Conservation (phyloP, 441 rosid genomes). For the Corymbia calophylla region DNA sequence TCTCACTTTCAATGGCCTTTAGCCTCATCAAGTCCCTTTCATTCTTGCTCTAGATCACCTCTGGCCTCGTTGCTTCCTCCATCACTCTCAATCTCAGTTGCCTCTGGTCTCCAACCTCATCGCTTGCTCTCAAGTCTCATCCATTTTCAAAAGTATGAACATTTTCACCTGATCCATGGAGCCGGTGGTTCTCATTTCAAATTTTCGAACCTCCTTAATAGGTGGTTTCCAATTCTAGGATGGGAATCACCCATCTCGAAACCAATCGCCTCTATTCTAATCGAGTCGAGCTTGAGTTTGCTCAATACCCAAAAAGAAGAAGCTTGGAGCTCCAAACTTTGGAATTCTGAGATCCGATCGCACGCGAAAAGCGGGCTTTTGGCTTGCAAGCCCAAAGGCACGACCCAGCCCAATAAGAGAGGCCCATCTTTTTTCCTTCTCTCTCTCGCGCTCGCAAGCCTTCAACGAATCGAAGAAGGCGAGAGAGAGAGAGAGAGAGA, state of each 20-base stretch:
- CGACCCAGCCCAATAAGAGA: background rate
- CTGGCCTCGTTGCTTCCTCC: background rate
- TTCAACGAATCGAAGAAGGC: background rate
- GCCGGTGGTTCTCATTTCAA: background rate
- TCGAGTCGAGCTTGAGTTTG: background rate
- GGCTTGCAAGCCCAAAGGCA: background rate
- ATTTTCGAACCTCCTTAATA: no score
- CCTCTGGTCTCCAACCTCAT: accelerated
- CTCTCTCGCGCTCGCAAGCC: background rate
- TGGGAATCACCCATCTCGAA: no score
- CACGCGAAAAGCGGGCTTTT: background rate
- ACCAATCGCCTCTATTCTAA: background rate
- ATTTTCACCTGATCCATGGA: background rate
- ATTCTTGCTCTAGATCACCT: background rate
- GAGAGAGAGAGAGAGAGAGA: background rate
- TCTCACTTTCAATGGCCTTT: background rate
- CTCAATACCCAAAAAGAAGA: background rate
- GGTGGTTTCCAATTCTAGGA: no score
- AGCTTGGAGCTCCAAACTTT: background rate
- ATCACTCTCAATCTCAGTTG: background rate
- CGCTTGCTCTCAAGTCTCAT: background rate
- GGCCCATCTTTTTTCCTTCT: background rate
- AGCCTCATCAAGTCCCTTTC: background rate
- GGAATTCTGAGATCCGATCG: background rate
- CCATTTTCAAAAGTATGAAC: background rate